Evolutionary conservation across 345 rosid genomes (phyloP).

Genomic region (Populus davidiana): DNA sequence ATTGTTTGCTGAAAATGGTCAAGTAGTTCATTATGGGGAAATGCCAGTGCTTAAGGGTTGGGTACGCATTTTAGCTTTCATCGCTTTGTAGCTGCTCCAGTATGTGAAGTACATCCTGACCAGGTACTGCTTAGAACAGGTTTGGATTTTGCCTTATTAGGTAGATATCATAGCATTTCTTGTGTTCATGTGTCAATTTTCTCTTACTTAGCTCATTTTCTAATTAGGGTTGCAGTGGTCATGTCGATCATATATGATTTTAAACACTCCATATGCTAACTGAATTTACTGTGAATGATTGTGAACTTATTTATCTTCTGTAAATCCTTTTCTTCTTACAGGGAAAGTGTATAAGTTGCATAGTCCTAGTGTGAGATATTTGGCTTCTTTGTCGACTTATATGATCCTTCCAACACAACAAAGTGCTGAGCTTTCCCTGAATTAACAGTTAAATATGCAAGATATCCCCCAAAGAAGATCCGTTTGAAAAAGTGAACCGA

Average conservation of each 20-base stretch:
- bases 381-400: conserved; percentile 64
- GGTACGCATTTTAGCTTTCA: conserved; percentile 41
- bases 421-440: conserved; percentile 82
- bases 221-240: neutral
- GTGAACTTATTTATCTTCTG: conserved; percentile 21
- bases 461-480: conserved; percentile 21
- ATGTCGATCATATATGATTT: too few species aligned
- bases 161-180: conserved; percentile 7
- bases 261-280: neutral
- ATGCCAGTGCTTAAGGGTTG: too few species aligned
- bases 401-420: conserved; percentile 77
- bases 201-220: neutral
- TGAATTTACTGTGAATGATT: neutral
- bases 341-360: conserved; percentile 83
- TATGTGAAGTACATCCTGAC: conserved; percentile 65
- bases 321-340: conserved; percentile 5
- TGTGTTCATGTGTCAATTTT: neutral
- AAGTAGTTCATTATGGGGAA: too few species aligned
- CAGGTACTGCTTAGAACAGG: conserved; percentile 95
- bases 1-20: too few species aligned
- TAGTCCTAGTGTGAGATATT: conserved; percentile 59
- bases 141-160: conserved; percentile 40
- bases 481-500: conserved; percentile 26
- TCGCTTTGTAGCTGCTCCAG: conserved; percentile 72
- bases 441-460: conserved; percentile 36